Base-by-base conservation (phyloP, 1,284 basidiomycete species). In the Lignosus rhinocerotis region DNA sequence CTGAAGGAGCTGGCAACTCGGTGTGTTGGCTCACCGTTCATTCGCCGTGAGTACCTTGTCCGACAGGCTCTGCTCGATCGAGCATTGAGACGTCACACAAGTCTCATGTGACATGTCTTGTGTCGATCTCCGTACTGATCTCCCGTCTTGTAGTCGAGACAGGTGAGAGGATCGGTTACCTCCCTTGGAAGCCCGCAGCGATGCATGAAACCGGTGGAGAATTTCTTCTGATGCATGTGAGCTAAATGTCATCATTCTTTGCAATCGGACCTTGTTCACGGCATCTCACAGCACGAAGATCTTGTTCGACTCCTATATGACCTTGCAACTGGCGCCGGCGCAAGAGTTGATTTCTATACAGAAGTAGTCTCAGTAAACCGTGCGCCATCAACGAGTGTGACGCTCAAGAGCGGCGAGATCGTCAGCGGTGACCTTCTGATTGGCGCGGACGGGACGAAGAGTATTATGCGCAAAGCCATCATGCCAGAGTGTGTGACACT, bases 151-250 rank as follows among this genome's bases (percentile, higher is more conserved):
- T 34, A 83, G 83, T 76, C 48, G 73, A 76, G 34, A 76, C 75
- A 1, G 77, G 77, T 14, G 71, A 81, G 44, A 57, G 72, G 41
- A 65, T 80, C 12, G 84, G 84, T 16, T 70, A 69, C 51, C 64
- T 81, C 14, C 75, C 77, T 56, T 85, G 83, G 81, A 73, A 75
- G 58, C 76, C 82, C 47, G 79, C 80, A 33, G 75, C 86, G 6
- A 74, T 86, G 56, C 70, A 76, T 53, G 83, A 84, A 58, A 77
- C 79, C 0, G 83, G 83, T 6, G 83, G 78, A 1, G 78, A 82
- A 25, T 83, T 83, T 62, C 66, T 80, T 42, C 68, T 84, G 47
- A 63, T 66, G 57, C 64, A 70, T 47, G 68, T 72, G 60, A 56
- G 66, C 46, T 16, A 36, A 16, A 2, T 41, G 3, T 1, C 14